These are phyloP conservation scores for Coemansia sp. DNA, from an alignment of 192 early-diverging fungal genomes.

Conservation along the genomic window DNA sequence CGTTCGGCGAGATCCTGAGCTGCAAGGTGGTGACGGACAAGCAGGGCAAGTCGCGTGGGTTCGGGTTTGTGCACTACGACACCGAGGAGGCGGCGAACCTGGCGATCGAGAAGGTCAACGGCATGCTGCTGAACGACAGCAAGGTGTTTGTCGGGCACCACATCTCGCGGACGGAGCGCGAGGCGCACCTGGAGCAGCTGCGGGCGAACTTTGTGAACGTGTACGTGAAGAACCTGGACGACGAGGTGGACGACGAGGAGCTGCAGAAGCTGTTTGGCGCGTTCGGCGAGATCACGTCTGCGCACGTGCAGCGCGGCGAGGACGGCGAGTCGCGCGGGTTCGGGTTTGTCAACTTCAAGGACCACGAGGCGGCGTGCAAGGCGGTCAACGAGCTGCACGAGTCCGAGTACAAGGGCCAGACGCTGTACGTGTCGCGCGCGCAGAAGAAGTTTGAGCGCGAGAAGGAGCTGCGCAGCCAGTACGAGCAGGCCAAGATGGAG, in stretches of 20 bases:
- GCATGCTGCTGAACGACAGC: slow-evolving; percentile 98
- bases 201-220: slow-evolving; percentile 95
- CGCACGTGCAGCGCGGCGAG: slow-evolving; percentile 69
- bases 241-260: slow-evolving; percentile 73
- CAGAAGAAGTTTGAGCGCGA: slow-evolving; percentile 99
- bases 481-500: slow-evolving; percentile 92
- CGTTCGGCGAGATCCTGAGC: slow-evolving; percentile 94
- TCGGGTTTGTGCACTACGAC: slow-evolving; percentile 99
- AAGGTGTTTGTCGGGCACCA: slow-evolving; percentile 95
- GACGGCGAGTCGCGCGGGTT: slow-evolving; percentile 86
- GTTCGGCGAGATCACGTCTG: slow-evolving; percentile 83
- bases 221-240: slow-evolving; percentile 94
- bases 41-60: slow-evolving; percentile 83
- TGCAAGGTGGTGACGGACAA: slow-evolving; percentile 91
- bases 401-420: slow-evolving; percentile 84
- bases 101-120: slow-evolving; percentile 97
- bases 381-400: slow-evolving; percentile 94
- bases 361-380: slow-evolving; percentile 80
- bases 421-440: slow-evolving; percentile 92
- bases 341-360: slow-evolving; percentile 95
- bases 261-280: slow-evolving; percentile 72
- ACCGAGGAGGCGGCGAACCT: slow-evolving; percentile 84
- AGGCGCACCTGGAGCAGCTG: slow-evolving; percentile 82
- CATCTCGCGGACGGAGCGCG: slow-evolving; percentile 87
- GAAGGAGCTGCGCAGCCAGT: slow-evolving; percentile 92